Conservation (phyloP, 2,329 filamentous ascomycete species). For the Seiridium cupressi region DNA sequence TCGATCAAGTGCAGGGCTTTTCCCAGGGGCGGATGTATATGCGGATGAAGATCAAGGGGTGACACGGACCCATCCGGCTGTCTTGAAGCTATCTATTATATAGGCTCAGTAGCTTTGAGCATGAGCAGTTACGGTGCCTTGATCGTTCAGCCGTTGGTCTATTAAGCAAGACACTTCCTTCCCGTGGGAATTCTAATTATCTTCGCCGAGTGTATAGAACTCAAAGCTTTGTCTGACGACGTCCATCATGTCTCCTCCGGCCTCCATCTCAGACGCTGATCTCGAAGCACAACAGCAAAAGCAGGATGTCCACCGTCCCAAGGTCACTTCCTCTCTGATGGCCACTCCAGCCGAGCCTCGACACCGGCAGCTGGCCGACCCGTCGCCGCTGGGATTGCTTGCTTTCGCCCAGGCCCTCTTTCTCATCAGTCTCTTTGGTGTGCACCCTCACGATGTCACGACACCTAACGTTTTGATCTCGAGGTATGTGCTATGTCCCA, state of each 20-base stretch:
- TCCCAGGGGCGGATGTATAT: neutral
- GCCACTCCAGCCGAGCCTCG: constrained; percentile 11
- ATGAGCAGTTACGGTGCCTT: too few species aligned
- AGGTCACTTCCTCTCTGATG: constrained; percentile 8
- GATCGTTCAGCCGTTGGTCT: too few species aligned
- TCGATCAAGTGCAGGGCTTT: neutral
- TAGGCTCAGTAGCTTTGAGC: neutral
- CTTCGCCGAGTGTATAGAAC: too few species aligned
- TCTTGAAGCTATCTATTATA: neutral
- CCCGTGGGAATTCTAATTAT: too few species aligned
- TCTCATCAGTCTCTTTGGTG: constrained; percentile 20
- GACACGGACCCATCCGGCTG: neutral
- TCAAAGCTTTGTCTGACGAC: neutral
- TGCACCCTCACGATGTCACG: constrained; percentile 17
- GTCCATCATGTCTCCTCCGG: constrained; percentile 14
- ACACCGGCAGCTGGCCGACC: constrained; percentile 17
- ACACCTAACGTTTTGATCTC: constrained; percentile 28
- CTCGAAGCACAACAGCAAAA: constrained; percentile 17
- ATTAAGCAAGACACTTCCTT: too few species aligned
- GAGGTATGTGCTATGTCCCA: neutral
- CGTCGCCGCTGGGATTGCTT: constrained; percentile 30
- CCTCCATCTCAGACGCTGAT: constrained; percentile 18
- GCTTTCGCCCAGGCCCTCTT: constrained; percentile 33
- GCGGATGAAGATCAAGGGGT: neutral
- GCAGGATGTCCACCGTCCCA: neutral